These are phyloP conservation scores for Phytophthora tentaculata DNA, from an alignment of 352 stramenopile species.

Conservation along the genomic window DNA sequence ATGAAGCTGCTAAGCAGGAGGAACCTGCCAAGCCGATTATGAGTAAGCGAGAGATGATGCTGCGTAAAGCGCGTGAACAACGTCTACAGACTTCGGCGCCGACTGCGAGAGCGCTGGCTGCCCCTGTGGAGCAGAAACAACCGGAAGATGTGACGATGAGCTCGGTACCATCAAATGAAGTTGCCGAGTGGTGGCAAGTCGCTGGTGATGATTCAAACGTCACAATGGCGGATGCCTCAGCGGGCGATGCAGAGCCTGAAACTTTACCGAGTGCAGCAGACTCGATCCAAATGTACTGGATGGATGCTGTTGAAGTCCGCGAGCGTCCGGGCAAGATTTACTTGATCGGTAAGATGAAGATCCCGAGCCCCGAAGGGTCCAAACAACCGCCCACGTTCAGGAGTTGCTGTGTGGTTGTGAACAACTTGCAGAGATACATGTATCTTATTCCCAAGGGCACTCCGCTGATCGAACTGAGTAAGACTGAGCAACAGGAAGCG, in stretches of 20 bases:
- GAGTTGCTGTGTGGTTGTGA: constrained; percentile 96
- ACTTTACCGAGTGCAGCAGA: constrained; percentile 49
- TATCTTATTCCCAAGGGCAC: constrained; percentile 89
- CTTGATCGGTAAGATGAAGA: constrained; percentile 97
- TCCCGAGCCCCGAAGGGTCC: constrained; percentile 32
- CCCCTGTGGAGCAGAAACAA: constrained; percentile 37
- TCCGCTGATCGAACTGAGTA: constrained; percentile 88
- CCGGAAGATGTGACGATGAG: constrained; percentile 29
- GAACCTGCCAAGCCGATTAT: constrained; percentile 34
- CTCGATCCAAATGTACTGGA: constrained; percentile 96
- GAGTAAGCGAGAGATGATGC: constrained; percentile 80
- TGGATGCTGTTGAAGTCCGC: constrained; percentile 96
- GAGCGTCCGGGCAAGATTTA: constrained; percentile 95
- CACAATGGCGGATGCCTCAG: constrained; percentile 28
- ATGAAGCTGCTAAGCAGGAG: constrained; percentile 11
- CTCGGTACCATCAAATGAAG: constrained; percentile 86
- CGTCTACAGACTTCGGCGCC: constrained; percentile 68
- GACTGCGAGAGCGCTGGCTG: constrained; percentile 61
- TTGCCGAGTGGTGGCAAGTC: constrained; percentile 84
- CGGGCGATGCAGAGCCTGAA: constrained; percentile 39
- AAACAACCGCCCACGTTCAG: constrained; percentile 77
- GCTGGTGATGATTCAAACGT: constrained; percentile 33
- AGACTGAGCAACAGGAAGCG: constrained; percentile 87
- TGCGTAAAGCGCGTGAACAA: constrained; percentile 67
- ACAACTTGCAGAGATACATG: constrained; percentile 95